These are phyloP conservation scores for Phaseolus lunatus DNA, from an alignment of 306 rosid species.

Conservation along the genomic window DNA sequence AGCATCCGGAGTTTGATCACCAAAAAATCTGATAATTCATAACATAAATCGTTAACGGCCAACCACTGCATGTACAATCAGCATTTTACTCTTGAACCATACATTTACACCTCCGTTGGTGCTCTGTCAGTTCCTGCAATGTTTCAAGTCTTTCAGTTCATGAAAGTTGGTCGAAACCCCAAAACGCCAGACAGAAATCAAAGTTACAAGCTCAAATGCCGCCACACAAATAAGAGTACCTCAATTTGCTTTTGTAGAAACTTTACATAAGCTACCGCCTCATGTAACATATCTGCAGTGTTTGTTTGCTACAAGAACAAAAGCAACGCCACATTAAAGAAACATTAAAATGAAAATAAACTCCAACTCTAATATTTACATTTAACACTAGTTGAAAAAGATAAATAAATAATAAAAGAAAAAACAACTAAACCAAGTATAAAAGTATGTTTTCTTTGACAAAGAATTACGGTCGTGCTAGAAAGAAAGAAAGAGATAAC, in stretches of 20 bases:
- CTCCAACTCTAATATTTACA: not conserved
- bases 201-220: conserved; percentile 6
- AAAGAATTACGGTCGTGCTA: no score
- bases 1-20: conserved; percentile 40
- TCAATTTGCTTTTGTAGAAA: conserved; percentile 84
- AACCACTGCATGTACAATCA: conserved; percentile 29
- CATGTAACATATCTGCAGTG: conserved; percentile 93
- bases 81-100: conserved; percentile 52
- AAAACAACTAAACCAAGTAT: not conserved
- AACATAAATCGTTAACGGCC: conserved; percentile 31
- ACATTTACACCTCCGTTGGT: conserved; percentile 77
- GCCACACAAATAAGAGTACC: conserved; percentile 54
- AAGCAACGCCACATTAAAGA: conserved; percentile 8
- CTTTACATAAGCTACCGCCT: conserved; percentile 92
- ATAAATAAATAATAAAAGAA: not conserved
- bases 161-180: not conserved
- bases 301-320: conserved; percentile 85
- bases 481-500: no score
- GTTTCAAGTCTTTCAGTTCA: conserved; percentile 33
- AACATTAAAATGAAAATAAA: not conserved
- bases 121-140: conserved; percentile 86
- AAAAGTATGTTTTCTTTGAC: no score
- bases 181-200: not conserved
- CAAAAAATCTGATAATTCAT: conserved; percentile 51
- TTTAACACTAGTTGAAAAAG: not conserved